Conservation (phyloP, 2,329 filamentous ascomycete genomes). For the Fusarium palustre region DNA sequence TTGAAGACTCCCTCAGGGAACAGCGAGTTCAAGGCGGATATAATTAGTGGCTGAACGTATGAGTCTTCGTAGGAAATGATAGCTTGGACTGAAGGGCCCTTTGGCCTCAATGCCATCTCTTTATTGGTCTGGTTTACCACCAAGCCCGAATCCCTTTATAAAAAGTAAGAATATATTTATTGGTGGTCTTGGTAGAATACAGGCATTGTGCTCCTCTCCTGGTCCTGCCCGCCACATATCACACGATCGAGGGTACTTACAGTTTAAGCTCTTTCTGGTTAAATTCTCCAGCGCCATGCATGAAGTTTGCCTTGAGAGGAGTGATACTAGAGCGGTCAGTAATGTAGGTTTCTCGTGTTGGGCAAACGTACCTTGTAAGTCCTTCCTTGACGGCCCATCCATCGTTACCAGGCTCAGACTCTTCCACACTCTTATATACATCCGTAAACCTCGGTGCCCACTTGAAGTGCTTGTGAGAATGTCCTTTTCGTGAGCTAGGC, state of each 20-base stretch:
- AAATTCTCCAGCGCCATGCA: conserved; percentile 74
- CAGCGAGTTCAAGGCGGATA: conserved; percentile 74
- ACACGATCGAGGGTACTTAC: conserved; percentile 69
- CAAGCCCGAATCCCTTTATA: conserved; percentile 45
- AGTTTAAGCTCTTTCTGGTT: conserved; percentile 80
- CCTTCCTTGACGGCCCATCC: conserved; percentile 93
- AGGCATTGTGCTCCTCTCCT: conserved; percentile 43
- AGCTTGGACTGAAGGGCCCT: conserved; percentile 63
- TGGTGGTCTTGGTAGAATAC: conserved; percentile 48
- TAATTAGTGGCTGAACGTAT: conserved; percentile 89
- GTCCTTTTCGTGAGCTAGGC: conserved; percentile 54
- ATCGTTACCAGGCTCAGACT: conserved; percentile 83
- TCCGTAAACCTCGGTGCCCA: conserved; percentile 91
- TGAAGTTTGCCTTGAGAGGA: conserved; percentile 91
- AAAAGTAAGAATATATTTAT: conserved; percentile 55
- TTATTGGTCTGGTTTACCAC: conserved; percentile 23
- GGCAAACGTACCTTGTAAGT: conserved; percentile 76
- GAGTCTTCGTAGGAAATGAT: conserved; percentile 85
- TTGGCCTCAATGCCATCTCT: conserved; percentile 41
- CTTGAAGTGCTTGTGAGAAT: conserved; percentile 90
- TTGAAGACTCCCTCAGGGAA: conserved; percentile 68
- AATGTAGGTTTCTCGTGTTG: background rate
- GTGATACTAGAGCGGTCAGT: conserved; percentile 73
- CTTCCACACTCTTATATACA: conserved; percentile 87
- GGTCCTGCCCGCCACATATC: conserved; percentile 23